Conservation (phyloP, 106 monocot genomes). For the Ottelia alismoides region DNA sequence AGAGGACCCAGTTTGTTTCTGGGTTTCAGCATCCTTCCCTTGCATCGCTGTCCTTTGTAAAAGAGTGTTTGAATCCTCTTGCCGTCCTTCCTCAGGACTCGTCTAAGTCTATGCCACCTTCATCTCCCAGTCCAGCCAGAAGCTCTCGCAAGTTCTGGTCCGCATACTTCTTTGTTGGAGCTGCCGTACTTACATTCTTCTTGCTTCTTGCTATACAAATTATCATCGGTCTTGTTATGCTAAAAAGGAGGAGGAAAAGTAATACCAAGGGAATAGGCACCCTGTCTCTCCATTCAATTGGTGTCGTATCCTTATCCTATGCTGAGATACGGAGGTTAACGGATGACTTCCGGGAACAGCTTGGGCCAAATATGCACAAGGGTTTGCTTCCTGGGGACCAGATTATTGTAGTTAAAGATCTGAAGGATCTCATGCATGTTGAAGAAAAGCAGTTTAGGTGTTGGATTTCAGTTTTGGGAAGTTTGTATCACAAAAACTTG, state of each 20-base stretch:
- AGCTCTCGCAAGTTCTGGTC: not conserved
- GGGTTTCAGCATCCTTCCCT: constrained; percentile 15
- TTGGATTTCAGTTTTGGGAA: constrained; percentile 6
- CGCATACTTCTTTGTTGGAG: constrained; percentile 2
- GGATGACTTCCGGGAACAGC: constrained; percentile 10
- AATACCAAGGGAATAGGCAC: not conserved
- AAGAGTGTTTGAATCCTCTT: constrained; percentile 15
- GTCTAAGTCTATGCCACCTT: not conserved
- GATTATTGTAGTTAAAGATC: constrained; percentile 6
- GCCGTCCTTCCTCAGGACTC: constrained; percentile 1
- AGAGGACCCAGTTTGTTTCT: constrained; percentile 11
- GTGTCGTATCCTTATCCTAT: constrained; percentile 6
- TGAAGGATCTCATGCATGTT: not conserved
- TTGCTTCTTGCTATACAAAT: constrained; percentile 7
- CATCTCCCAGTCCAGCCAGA: not conserved
- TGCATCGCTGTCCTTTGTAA: constrained; percentile 7
- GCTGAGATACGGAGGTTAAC: constrained; percentile 8
- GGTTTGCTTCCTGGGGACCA: constrained; percentile 9
- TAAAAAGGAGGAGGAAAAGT: constrained; percentile 1
- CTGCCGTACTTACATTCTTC: not conserved
- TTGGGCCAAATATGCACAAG: constrained; percentile 8
- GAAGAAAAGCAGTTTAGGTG: constrained; percentile 16
- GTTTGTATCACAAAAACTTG: constrained; percentile 16
- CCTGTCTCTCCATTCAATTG: not conserved
- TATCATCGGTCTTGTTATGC: not conserved